Evolutionary conservation across 1,284 basidiomycete genomes (phyloP).

Genomic region (Boletus sp.): DNA sequence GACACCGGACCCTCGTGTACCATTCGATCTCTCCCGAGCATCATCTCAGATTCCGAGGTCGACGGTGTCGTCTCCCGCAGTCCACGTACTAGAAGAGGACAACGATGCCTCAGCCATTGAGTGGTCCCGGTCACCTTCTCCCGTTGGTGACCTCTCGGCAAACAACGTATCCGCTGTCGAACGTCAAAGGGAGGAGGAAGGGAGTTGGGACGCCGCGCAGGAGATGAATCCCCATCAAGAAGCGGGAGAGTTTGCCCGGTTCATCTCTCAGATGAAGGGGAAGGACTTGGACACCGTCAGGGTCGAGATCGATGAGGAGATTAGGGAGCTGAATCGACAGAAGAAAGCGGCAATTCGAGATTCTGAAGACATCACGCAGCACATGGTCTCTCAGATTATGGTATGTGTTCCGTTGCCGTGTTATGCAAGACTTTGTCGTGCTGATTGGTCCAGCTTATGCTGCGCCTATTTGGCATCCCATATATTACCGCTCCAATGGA

Average conservation of each 20-base stretch:
- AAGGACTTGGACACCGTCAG: conserved; percentile 77
- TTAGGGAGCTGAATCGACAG: conserved; percentile 76
- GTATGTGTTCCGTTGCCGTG: conserved; percentile 37
- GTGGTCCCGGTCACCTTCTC: conserved; percentile 48
- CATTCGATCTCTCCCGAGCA: conserved; percentile 5
- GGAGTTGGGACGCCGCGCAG: conserved; percentile 66
- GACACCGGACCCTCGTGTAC: conserved; percentile 3
- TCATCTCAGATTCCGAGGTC: conserved; percentile 11
- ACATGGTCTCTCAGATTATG: conserved; percentile 97
- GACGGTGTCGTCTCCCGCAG: conserved; percentile 21
- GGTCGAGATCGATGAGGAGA: conserved; percentile 90
- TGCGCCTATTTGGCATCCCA: conserved; percentile 94
- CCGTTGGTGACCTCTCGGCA: conserved; percentile 7
- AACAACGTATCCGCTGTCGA: conserved; percentile 2
- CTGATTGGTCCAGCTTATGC: conserved; percentile 56
- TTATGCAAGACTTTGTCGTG: background rate
- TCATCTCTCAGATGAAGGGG: conserved; percentile 87
- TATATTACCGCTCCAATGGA: conserved; percentile 99
- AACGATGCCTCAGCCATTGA: conserved; percentile 32
- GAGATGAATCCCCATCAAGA: conserved; percentile 82
- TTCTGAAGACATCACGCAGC: conserved; percentile 91
- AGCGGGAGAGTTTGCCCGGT: conserved; percentile 87
- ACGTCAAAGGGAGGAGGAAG: conserved; percentile 21
- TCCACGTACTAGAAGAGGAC: conserved; percentile 17
- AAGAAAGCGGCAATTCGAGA: conserved; percentile 87